Evolutionary conservation across 768 basidiomycete species (phyloP).

Genomic region (Tremella mesenterica): DNA sequence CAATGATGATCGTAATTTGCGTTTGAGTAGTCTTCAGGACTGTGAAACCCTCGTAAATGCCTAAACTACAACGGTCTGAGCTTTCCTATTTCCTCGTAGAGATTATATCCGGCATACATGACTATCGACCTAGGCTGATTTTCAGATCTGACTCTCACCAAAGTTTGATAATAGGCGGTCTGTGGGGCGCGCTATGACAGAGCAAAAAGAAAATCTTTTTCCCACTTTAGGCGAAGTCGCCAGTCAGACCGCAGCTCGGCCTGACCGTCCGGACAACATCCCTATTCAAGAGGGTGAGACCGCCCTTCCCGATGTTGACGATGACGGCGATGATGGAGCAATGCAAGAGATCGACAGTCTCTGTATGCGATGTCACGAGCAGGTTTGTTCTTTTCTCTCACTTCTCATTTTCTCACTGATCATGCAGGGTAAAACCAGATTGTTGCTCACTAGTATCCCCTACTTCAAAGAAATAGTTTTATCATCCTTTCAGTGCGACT

Average conservation of each 20-base stretch:
- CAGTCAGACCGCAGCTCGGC: slow-evolving; percentile 48
- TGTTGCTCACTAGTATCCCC: slow-evolving; percentile 87
- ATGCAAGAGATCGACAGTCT: slow-evolving; percentile 80
- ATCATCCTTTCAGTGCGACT: slow-evolving; percentile 92
- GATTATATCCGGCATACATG: not conserved
- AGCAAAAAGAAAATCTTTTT: slow-evolving; percentile 48
- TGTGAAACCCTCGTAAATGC: slow-evolving; percentile 34
- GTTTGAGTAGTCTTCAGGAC: slow-evolving; percentile 22
- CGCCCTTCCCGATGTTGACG: slow-evolving; percentile 33
- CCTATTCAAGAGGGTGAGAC: slow-evolving; percentile 14
- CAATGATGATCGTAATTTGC: slow-evolving; percentile 37
- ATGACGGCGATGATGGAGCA: slow-evolving; percentile 53
- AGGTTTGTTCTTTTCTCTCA: slow-evolving; percentile 52
- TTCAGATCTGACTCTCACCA: not conserved
- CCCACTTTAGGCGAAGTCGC: slow-evolving; percentile 57
- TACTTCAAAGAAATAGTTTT: slow-evolving; percentile 92
- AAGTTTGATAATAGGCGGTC: not conserved
- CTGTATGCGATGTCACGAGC: slow-evolving; percentile 87
- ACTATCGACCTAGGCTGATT: not conserved
- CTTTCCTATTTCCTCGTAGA: not conserved
- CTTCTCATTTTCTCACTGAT: not conserved
- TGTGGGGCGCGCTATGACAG: slow-evolving; percentile 23
- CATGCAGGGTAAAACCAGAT: slow-evolving; percentile 52
- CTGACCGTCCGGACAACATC: slow-evolving; percentile 30
- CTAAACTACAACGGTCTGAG: slow-evolving; percentile 41